phyloP scores from a whole-genome alignment of 2,329 filamentous ascomycete genomes.

The Xylogone sp. region DNA sequence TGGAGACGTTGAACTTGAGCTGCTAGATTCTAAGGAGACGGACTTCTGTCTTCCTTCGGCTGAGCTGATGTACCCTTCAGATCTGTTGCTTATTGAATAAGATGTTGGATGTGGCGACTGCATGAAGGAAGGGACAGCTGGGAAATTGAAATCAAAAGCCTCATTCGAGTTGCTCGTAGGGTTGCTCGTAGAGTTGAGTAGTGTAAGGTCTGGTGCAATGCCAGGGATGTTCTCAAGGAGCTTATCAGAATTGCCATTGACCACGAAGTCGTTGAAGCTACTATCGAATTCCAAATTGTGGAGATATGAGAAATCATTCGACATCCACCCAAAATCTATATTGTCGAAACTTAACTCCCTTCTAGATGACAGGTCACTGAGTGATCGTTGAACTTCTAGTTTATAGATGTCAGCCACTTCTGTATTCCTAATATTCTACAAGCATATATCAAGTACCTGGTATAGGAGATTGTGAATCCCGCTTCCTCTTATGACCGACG shows the following conservation, averaged over 20 bases:
- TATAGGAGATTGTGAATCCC: neutral
- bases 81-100: neutral
- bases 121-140: neutral
- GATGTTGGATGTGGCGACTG: neutral
- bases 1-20: neutral
- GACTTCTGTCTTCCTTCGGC: neutral
- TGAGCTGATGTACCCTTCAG: neutral
- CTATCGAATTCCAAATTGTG: neutral
- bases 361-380: neutral
- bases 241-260: neutral
- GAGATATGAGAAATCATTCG: neutral
- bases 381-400: neutral
- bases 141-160: neutral
- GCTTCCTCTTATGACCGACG: neutral
- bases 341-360: neutral
- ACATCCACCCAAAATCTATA: slow-evolving; percentile 1
- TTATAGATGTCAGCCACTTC: neutral
- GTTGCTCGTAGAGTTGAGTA: neutral
- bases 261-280: neutral
- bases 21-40: neutral
- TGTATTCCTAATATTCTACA: neutral
- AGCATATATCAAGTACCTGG: neutral
- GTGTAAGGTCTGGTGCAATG: neutral
- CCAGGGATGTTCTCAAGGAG: neutral
- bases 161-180: neutral